Conservation (phyloP, 495 filamentous ascomycete species). For the Copromyces sp. region DNA sequence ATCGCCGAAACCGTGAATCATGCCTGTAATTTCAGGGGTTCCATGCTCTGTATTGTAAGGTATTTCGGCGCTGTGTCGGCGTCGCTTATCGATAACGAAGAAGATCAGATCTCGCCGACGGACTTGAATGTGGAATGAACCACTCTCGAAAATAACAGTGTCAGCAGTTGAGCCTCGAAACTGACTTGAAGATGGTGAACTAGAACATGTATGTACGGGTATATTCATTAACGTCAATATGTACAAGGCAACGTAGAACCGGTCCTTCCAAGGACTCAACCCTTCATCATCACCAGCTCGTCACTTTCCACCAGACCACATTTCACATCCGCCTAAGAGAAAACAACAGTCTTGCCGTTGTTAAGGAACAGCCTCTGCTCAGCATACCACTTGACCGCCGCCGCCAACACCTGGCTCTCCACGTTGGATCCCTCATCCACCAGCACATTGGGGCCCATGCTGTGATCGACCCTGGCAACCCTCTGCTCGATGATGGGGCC, state of each 20-base stretch:
- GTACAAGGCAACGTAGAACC: not conserved
- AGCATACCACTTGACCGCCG: constrained; percentile 63
- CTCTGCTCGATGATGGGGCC: constrained; percentile 74
- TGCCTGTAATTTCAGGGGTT: not conserved
- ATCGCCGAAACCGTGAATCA: not conserved
- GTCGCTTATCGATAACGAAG: not conserved
- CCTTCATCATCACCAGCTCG: not conserved
- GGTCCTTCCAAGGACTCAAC: not conserved
- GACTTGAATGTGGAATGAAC: too few relatives aligned
- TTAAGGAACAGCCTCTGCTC: constrained; percentile 64
- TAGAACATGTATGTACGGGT: not conserved
- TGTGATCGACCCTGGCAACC: constrained; percentile 57
- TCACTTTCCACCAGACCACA: not conserved
- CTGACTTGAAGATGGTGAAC: too few relatives aligned
- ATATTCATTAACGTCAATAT: not conserved
- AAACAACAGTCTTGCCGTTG: constrained; percentile 64
- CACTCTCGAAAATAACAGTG: too few relatives aligned
- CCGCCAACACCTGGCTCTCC: constrained; percentile 61
- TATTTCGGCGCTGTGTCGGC: not conserved
- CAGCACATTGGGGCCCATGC: constrained; percentile 58
- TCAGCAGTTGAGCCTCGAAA: too few relatives aligned
- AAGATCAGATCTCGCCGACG: not conserved
- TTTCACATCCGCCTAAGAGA: constrained; percentile 24
- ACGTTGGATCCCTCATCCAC: constrained; percentile 65
- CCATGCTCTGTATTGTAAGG: not conserved